Evolutionary conservation across 371 early-diverging fungal genomes (phyloP).

Genomic region (Mucor irregularis): DNA sequence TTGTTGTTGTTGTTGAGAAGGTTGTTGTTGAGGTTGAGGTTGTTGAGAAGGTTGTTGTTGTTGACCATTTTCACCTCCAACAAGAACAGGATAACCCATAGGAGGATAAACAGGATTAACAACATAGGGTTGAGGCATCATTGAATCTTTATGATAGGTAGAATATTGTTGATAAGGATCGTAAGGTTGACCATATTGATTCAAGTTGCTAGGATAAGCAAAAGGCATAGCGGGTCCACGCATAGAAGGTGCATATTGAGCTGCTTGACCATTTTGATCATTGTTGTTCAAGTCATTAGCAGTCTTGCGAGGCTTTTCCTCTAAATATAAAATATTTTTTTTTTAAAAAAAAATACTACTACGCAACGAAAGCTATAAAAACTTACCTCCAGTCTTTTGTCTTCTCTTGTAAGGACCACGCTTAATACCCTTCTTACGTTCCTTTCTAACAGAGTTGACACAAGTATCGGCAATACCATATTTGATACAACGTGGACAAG

Average conservation of each 20-base stretch:
- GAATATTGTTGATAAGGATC: constrained; percentile 41
- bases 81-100: constrained; percentile 43
- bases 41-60: constrained; percentile 14
- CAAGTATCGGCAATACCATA: constrained; percentile 76
- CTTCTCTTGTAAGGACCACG: constrained; percentile 82
- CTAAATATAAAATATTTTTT: constrained; percentile 8
- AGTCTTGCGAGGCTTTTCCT: constrained; percentile 24
- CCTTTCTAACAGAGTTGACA: constrained; percentile 81
- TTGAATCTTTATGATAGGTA: constrained; percentile 35
- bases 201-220: constrained; percentile 45
- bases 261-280: constrained; percentile 16
- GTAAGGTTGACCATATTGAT: constrained; percentile 51
- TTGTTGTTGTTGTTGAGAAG: constrained; percentile 16
- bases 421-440: constrained; percentile 83
- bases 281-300: constrained; percentile 1
- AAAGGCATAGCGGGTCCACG: constrained; percentile 32
- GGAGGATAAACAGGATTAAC: constrained; percentile 44
- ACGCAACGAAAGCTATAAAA: too few relatives aligned
- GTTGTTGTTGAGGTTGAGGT: constrained; percentile 7
- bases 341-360: not conserved
- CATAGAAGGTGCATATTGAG: constrained; percentile 21
- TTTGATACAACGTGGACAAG: constrained; percentile 85
- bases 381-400: constrained; percentile 37
- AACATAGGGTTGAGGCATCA: constrained; percentile 45
- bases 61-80: constrained; percentile 23